Conservation (phyloP, 1,284 basidiomycete species). For the Cutaneotrichosporon sp. region DNA sequence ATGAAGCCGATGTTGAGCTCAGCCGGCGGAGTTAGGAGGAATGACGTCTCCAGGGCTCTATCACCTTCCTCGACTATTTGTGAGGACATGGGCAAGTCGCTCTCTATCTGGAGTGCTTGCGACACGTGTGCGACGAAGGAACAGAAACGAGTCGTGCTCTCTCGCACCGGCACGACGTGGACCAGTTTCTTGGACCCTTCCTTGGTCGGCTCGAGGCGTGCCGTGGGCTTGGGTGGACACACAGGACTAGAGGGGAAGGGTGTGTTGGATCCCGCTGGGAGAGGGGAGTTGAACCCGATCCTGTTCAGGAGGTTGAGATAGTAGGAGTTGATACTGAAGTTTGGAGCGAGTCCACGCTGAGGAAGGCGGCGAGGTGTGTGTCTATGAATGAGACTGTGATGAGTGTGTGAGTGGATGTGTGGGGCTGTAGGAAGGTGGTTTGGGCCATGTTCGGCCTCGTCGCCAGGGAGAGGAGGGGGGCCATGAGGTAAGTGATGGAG, state of each 20-base stretch:
- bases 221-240: not conserved
- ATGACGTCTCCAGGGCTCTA: not conserved
- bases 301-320: not conserved
- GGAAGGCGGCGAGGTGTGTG: not conserved
- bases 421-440: not conserved
- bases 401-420: not conserved
- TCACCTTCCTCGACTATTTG: not conserved
- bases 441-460: not conserved
- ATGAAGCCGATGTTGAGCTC: not conserved
- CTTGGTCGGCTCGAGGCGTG: not conserved
- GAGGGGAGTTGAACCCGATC: not conserved
- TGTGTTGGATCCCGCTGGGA: not conserved
- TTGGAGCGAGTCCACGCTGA: not conserved
- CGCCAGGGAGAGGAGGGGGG: not conserved
- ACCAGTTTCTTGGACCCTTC: not conserved
- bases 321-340: slow-evolving; percentile 5
- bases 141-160: not conserved
- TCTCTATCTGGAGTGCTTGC: not conserved
- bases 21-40: not conserved
- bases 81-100: not conserved
- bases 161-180: not conserved
- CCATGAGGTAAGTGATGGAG: not conserved
- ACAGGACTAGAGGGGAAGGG: not conserved
- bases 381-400: not conserved
- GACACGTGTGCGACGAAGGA: not conserved